phyloP scores from a whole-genome alignment of 805 yeast genomes.

The Nakazawaea siamensis region DNA sequence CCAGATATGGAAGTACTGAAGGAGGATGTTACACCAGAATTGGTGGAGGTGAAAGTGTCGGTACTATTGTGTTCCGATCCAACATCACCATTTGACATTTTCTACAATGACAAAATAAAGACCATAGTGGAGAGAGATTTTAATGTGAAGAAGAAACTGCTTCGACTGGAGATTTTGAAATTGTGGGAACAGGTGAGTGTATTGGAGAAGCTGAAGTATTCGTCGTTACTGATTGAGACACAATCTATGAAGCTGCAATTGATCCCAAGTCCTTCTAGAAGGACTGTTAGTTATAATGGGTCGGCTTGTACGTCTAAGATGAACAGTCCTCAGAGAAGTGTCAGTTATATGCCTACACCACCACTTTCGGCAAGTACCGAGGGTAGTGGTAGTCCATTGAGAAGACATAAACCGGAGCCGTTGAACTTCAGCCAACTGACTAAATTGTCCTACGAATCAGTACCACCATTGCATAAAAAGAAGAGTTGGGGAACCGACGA shows the following conservation, averaged over 20 bases:
- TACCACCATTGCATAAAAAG: conserved; percentile 7
- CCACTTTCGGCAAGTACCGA: neutral
- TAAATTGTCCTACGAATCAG: neutral
- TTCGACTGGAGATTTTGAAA: neutral
- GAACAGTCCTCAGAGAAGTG: conserved; percentile 3
- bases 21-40: conserved; percentile 2
- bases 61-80: neutral
- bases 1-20: conserved; percentile 3
- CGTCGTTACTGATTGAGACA: conserved; percentile 6
- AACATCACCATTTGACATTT: conserved; percentile 10
- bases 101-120: conserved; percentile 9
- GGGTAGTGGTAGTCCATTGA: neutral
- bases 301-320: conserved; percentile 2
- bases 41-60: conserved; percentile 4
- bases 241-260: neutral
- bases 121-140: conserved; percentile 2
- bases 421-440: too few relatives aligned
- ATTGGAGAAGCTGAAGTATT: conserved; percentile 8
- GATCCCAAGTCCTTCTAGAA: conserved; percentile 3
- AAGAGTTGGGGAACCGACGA: conserved; percentile 10
- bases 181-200: conserved; percentile 10
- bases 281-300: conserved; percentile 7
- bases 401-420: neutral
- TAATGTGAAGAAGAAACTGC: conserved; percentile 7
- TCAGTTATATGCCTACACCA: neutral